Base-by-base conservation (phyloP, 176 grass and related monocot species). In the Panicum miliaceum region DNA sequence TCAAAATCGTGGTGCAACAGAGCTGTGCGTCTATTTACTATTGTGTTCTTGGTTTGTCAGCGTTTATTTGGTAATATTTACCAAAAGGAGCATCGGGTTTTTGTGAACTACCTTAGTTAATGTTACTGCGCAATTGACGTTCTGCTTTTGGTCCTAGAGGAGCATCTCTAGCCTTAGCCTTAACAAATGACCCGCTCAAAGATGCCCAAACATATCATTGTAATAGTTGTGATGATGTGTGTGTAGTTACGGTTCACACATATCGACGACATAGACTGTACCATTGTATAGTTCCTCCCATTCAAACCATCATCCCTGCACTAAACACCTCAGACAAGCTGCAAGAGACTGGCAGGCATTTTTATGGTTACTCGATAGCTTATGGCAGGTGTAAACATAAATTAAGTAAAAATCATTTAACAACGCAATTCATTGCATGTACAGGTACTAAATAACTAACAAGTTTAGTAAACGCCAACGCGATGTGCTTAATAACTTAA, bases 121-220 rank as follows among this genome's bases (percentile, higher is more conserved):
- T 88, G 71, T 89, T 88, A 68, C 89, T 93, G 85, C 93, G 91
- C 18, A 93, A 91, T 86, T 98, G 75, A 71, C 82, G 71, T 83
- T 98, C 86, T 10, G 54, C 29, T 82, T 96, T 91, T 59, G 84
- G 86, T 48, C 91, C 88, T 59, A 87, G 32, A 42, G 89, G 71
- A 68, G 54, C 61, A 64, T 92, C 91, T 70, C 72, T 88, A 84
- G 73, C 77, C 76, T 90, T 94, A 51, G 67, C 68, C 75, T 97
- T 94, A 34, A 81, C 90, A 22, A 88, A 84, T 26, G 81, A 82
- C 11, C 93, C 91, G 29, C 96, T 92, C 50, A 95, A 84, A 92
- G 35, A 98, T 91, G 52, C 93, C 96, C 78, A 98, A 90, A 76
- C 91, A n/a, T n/a, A n/a, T n/a, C n/a, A n/a, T 50, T 82, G n/a